Evolutionary conservation across 2,329 filamentous ascomycete genomes (phyloP), one percentile per base, ranked within the genome.

Genomic region (Penicillium glabrum): DNA sequence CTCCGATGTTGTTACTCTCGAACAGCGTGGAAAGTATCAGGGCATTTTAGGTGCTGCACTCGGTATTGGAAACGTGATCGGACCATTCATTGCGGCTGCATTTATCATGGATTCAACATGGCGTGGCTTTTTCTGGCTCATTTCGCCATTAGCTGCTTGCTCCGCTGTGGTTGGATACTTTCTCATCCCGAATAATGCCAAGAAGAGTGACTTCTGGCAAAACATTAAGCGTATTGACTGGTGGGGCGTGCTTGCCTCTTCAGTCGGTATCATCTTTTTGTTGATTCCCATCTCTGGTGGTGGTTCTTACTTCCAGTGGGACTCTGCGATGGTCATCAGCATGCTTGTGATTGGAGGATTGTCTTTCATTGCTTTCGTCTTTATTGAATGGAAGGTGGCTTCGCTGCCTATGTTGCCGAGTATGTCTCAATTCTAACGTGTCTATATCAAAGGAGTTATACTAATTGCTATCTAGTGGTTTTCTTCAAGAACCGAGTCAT

Each of bases 221-320:
- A 83, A 80, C 46, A 64, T 83, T 23, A 73, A 72, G 47, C 83
- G 82, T 44, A 84, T 88, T 53, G 86, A 89, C 67, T 86, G 82
- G 60, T 79, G 74, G 24, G 86, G 86, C 1, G 75, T 85, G 1
- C 55, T 86, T 11, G 77, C 80, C 3, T 82, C 80, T 4, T 83
- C 83, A 0, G 72, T 80, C 7, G 84, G 80, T 0, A 80, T 87
- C 27, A 80, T 88, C 10, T 76, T 88, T 13, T 62, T 89, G 2
- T 75, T 89, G 19, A 85, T 89, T 45, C 86, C 86, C 0, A 80
- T 89, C 13, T 87, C 85, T 3, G 84, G 84, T 16, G 84, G 82
- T 55, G 84, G 82, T 1, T 78, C 80, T 0, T 84, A 84, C 57
- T 86, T 85, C 59, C 68, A 75, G 3, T 86, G 83, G 83, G 65